Evolutionary conservation across 257 asterid species (phyloP).

Genomic region (Nicotiana undulata): DNA sequence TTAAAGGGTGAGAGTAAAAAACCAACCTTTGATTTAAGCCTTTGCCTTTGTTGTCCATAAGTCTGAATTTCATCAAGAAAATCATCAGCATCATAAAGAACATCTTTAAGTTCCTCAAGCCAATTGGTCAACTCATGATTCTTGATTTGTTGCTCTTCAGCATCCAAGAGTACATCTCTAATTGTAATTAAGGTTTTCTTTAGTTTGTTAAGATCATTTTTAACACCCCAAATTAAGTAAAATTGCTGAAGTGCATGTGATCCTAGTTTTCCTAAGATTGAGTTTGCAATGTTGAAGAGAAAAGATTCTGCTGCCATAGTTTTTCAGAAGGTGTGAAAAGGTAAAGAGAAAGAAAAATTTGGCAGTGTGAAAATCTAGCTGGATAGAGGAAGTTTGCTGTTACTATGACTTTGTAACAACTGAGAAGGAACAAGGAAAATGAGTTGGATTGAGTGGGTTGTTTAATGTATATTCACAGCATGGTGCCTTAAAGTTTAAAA

Average conservation of each 20-base stretch:
- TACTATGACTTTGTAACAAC: too few species aligned
- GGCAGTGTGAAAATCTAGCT: too few species aligned
- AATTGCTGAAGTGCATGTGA: background rate
- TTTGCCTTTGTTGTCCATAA: background rate
- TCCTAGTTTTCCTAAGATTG: background rate
- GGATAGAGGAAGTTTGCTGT: too few species aligned
- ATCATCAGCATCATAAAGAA: conserved; percentile 16
- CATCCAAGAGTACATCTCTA: background rate
- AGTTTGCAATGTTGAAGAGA: background rate
- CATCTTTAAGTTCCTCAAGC: conserved; percentile 16
- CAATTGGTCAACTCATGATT: conserved; percentile 7
- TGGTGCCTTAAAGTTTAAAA: too few species aligned
- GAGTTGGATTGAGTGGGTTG: background rate
- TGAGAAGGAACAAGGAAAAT: too few species aligned
- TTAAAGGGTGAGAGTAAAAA: too few species aligned
- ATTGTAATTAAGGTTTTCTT: background rate
- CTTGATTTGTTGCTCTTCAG: background rate
- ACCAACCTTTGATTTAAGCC: background rate
- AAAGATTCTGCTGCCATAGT: background rate
- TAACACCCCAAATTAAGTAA: background rate
- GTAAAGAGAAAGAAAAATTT: background rate
- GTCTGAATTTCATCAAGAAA: conserved; percentile 11
- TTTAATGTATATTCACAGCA: too few species aligned
- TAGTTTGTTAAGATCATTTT: background rate
- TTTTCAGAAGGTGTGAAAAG: background rate